These are phyloP conservation scores for Amylocystis lapponica DNA, from an alignment of 768 basidiomycete genomes.

Conservation along the genomic window DNA sequence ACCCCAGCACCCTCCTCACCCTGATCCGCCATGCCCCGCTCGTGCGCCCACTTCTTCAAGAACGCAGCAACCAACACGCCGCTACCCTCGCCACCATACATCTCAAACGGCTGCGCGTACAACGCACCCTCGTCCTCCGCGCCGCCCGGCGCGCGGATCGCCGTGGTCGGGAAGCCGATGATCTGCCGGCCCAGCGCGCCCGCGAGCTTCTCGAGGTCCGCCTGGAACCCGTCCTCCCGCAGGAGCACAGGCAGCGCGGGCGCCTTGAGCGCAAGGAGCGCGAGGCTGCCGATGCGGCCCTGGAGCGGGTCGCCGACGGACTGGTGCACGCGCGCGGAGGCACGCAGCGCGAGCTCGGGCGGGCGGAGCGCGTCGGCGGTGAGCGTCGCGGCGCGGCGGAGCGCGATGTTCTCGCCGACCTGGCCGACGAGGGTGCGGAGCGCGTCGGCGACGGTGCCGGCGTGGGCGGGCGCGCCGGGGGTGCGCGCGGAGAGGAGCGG, in stretches of 20 bases:
- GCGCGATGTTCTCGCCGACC: slow-evolving; percentile 73
- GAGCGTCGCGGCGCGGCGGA: slow-evolving; percentile 52
- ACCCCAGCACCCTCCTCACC: slow-evolving; percentile 31
- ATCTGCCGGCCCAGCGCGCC: slow-evolving; percentile 81
- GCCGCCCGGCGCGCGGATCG: slow-evolving; percentile 31
- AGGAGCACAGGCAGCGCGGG: slow-evolving; percentile 39
- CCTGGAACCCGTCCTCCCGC: slow-evolving; percentile 41
- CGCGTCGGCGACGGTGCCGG: slow-evolving; percentile 48
- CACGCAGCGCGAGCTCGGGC: slow-evolving; percentile 37
- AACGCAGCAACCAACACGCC: slow-evolving; percentile 29
- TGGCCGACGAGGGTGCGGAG: slow-evolving; percentile 68
- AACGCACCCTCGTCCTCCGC: slow-evolving; percentile 45
- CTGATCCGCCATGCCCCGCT: slow-evolving; percentile 37
- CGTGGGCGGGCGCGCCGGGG: slow-evolving; percentile 2
- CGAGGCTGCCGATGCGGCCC: slow-evolving; percentile 57
- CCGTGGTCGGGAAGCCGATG: slow-evolving; percentile 69
- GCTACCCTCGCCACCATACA: slow-evolving; percentile 54
- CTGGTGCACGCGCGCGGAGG: slow-evolving; percentile 61
- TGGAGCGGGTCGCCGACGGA: slow-evolving; percentile 30
- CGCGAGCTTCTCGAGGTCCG: slow-evolving; percentile 58
- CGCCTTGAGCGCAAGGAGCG: slow-evolving; percentile 48
- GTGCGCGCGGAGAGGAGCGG: slow-evolving; percentile 55
- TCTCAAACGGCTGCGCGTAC: slow-evolving; percentile 71
- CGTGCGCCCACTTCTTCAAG: slow-evolving; percentile 49
- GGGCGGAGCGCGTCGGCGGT: slow-evolving; percentile 33